Percentiles rank a stretch among this genome's conserved stretches.
Evolutionary conservation across 805 yeast species (phyloP).

Genomic region (Lipomyces sp.): DNA sequence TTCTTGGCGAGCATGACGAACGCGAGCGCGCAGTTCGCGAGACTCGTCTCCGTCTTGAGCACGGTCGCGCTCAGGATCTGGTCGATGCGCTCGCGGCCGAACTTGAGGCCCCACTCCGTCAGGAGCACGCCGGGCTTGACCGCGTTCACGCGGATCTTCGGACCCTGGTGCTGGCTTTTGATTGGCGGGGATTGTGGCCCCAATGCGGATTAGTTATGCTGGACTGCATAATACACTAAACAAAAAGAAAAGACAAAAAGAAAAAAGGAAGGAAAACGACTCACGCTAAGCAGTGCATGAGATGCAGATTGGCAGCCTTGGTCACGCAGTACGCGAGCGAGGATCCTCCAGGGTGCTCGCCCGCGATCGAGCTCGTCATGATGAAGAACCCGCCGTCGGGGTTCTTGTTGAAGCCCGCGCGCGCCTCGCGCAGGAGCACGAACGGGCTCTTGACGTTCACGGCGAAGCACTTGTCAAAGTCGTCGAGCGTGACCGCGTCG

Average conservation of each 20-base stretch:
- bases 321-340: slow-evolving; percentile 42
- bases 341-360: slow-evolving; percentile 32
- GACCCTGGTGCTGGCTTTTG: slow-evolving; percentile 24
- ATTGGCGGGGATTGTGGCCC: no score
- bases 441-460: slow-evolving; percentile 27
- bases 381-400: slow-evolving; percentile 24
- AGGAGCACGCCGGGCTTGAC: slow-evolving; percentile 31
- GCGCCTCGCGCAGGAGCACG: slow-evolving; percentile 16
- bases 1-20: slow-evolving; percentile 32
- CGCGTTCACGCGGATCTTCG: slow-evolving; percentile 28
- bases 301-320: slow-evolving; percentile 37
- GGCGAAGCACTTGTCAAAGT: slow-evolving; percentile 29
- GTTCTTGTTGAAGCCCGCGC: slow-evolving; percentile 5
- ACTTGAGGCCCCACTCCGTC: slow-evolving; percentile 35
- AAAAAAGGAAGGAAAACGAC: no score
- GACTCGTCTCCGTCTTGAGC: slow-evolving; percentile 9
- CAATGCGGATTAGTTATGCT: no score
- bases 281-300: slow-evolving; percentile 34
- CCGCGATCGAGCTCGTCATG: slow-evolving; percentile 28
- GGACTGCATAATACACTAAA: background rate
- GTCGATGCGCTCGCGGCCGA: slow-evolving; percentile 31
- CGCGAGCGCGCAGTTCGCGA: slow-evolving; percentile 33
- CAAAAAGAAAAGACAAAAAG: no score
- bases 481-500: slow-evolving; percentile 37
- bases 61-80: slow-evolving; percentile 9